phyloP scores from a whole-genome alignment of 495 filamentous ascomycete genomes.

The Tuber borchii region DNA sequence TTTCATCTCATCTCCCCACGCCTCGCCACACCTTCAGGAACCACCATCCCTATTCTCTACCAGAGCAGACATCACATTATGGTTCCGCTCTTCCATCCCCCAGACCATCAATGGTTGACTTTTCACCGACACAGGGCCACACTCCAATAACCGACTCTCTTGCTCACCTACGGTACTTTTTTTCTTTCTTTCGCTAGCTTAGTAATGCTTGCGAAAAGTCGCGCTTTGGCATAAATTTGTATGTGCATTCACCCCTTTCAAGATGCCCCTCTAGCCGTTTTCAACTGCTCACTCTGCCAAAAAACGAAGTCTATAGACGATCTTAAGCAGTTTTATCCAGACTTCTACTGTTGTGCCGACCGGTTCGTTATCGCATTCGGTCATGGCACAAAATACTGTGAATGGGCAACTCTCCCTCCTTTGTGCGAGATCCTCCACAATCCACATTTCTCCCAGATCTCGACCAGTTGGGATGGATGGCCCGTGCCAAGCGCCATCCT shows the following conservation, averaged over 20 bases:
- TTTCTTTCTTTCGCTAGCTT: too few relatives aligned
- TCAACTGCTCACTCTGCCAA: too few relatives aligned
- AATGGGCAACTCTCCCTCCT: background rate
- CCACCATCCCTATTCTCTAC: background rate
- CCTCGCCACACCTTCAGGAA: background rate
- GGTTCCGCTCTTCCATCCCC: background rate
- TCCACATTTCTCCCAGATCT: background rate
- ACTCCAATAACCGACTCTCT: too few relatives aligned
- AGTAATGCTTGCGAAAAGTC: too few relatives aligned
- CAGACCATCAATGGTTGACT: background rate
- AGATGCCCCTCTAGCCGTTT: too few relatives aligned
- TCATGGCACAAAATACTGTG: background rate
- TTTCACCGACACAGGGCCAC: background rate
- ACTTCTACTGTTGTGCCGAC: too few relatives aligned
- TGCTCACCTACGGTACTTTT: too few relatives aligned
- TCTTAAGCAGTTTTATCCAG: too few relatives aligned
- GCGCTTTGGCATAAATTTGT: too few relatives aligned
- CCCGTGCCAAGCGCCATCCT: background rate
- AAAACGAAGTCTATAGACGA: too few relatives aligned
- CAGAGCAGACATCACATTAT: background rate
- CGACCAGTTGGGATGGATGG: background rate
- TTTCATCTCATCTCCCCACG: background rate
- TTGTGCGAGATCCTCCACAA: background rate
- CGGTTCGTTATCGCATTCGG: too few relatives aligned
- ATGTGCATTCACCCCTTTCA: too few relatives aligned